Base-by-base conservation (phyloP, 331 rosid genomes). In the Cydonia oblonga region DNA sequence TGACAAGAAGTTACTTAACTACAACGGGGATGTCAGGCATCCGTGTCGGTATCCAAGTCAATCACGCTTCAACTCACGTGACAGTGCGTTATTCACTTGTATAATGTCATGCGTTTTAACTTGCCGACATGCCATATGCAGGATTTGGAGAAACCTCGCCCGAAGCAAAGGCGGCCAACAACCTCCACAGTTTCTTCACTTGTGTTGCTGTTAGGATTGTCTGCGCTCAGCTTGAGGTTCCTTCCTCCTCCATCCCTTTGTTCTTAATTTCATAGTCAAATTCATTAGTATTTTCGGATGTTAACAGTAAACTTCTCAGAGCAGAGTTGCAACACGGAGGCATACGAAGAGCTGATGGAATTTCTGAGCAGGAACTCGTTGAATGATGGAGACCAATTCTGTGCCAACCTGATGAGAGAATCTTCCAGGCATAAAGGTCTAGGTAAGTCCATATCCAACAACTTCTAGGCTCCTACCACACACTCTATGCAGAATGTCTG, bases 91-190 rank as follows among this genome's bases (percentile, higher is more conserved):
- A 49, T 6, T 2, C 9, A 49, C 54, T 16, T 49, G 9, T 0
- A 49, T 16, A 49, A 5, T 49, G 20, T 49, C 1, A 16, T 49
- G 20, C 54, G 20, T 49, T 49, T 46, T 46, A 46, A 46, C 6
- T 7, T 65, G 46, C 11, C 1, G 61, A 28, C 62, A 68, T 75
- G 78, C 81, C 61, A 29, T 66, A 68, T 75, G 78, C 84, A 91
- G 98, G 98, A 70, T 91, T 87, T 35, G 98, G 96, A 82, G 96
- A 90, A 84, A 92, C 96, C 28, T 89, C 97, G 14, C 97, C 98
- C 6, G 98, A 93, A 84, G 87, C 82, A 29, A 93, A 88, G 84
- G 98, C 90, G 64, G 97, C 98, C 60, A 76, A 73, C 7, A 84
- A 93, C 60, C 91, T 93, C 32, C 97, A 93, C 53, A 84, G 80